A percentile compares a stretch with the other conserved stretches of the same genome.
These are phyloP conservation scores for Boletus reticulatus DNA, from an alignment of 768 basidiomycete genomes.

Conservation along the genomic window DNA sequence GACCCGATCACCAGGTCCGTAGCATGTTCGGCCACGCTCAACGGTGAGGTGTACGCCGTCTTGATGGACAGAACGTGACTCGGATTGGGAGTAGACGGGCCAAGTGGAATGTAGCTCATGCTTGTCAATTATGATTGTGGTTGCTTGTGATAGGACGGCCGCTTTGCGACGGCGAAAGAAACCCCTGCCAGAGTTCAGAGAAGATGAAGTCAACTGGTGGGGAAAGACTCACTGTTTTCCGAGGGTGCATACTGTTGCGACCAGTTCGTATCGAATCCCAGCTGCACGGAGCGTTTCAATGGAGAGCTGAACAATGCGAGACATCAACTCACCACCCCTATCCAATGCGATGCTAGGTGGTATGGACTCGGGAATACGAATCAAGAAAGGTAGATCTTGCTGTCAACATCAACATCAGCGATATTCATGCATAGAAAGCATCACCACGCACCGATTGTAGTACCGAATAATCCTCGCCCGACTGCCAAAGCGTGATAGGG, in stretches of 20 bases:
- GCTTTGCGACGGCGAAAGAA: slow-evolving; percentile 82
- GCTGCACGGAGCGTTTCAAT: slow-evolving; percentile 40
- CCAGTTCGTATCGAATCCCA: slow-evolving; percentile 87
- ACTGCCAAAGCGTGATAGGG: slow-evolving; percentile 81
- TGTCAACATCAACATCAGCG: slow-evolving; percentile 28
- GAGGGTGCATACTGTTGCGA: slow-evolving; percentile 82
- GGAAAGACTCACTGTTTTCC: slow-evolving; percentile 67
- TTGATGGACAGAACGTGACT: slow-evolving; percentile 60
- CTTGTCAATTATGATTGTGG: slow-evolving; percentile 83
- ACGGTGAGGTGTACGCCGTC: slow-evolving; percentile 76
- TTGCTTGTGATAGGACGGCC: slow-evolving; percentile 60
- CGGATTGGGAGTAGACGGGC: slow-evolving; percentile 84
- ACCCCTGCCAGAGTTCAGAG: slow-evolving; percentile 39
- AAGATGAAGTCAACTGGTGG: neutral
- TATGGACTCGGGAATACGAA: slow-evolving; percentile 90
- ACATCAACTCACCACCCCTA: slow-evolving; percentile 52
- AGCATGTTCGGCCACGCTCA: slow-evolving; percentile 74
- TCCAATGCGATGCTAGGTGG: slow-evolving; percentile 84
- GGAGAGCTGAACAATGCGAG: neutral
- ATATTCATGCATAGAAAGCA: neutral
- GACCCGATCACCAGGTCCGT: slow-evolving; percentile 83
- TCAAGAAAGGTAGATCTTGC: slow-evolving; percentile 88
- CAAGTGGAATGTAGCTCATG: slow-evolving; percentile 92
- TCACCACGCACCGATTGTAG: slow-evolving; percentile 56
- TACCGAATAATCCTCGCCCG: slow-evolving; percentile 69